Evolutionary conservation across 2,329 filamentous ascomycete genomes (phyloP), one percentile per base, ranked within the genome.

Genomic region (Zymoseptoria pseudotritici): DNA sequence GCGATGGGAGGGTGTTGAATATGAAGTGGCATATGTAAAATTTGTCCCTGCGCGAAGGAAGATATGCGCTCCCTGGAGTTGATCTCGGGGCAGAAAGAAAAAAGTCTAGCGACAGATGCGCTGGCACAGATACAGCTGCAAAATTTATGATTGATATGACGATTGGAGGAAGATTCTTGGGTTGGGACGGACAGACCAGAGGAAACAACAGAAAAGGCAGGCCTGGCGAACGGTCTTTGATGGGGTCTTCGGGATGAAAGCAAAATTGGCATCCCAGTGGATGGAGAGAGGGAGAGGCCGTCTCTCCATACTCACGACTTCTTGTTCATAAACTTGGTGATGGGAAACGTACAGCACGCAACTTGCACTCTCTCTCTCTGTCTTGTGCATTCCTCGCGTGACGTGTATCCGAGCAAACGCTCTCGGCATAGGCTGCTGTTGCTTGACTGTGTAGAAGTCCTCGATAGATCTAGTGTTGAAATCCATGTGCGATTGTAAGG

Each of bases 11-110:
- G 65, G 68, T 80, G 56, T 13, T 55, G 59, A 74, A 72, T 58
- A 74, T 78, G 53, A 67, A 75, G 60, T 78, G 76, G 75, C 76
- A 71, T 69, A 78, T 76, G 67, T 72, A n/a, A n/a, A n/a, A n/a
- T n/a, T n/a, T n/a, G n/a, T n/a, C n/a, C n/a, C n/a, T n/a, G n/a
- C n/a, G n/a, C n/a, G n/a, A n/a, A n/a, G n/a, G n/a, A n/a, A n/a
- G n/a, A n/a, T n/a, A n/a, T n/a, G n/a, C n/a, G n/a, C n/a, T 42
- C 17, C 13, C 36, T 46, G 36, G 36, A 46, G 36, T 46, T 17
- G 36, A 46, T 46, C 36, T 46, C 36, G 13, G 36, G 13, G 17
- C 36, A n/a, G 36, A 42, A 10, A 17, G 17, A 11, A 42, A 7
- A 29, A 29, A 4, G 9, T 29, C 24, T 1, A 26, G 24, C 5